Evolutionary conservation across 306 rosid species (phyloP), one percentile per base, ranked within the genome.

Genomic region (Rubus idaeus): DNA sequence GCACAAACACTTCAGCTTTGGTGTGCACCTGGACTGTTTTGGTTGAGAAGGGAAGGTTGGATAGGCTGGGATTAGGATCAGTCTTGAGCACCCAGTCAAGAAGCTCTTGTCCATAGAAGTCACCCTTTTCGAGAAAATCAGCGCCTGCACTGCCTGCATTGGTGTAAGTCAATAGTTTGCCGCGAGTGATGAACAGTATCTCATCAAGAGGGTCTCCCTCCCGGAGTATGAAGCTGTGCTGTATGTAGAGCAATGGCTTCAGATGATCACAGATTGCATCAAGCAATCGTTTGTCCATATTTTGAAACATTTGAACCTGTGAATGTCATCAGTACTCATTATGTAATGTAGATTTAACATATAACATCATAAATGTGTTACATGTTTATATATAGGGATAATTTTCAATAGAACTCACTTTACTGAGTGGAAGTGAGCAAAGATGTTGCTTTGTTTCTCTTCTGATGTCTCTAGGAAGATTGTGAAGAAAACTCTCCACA

Each of bases 51-150:
- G 94, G 91, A 49, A 84, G 88, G 70, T 66, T 66, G 16, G 50
- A 41, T 41, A 66, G n/a, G 7, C 66, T 75, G 5, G 58, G 73
- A 8, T 67, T 81, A 3, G 85, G 90, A 40, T 85, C 82, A 71
- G 91, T 88, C 75, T 87, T 87, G 49, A 89, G 62, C 66, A 85
- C 86, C 91, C 94, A 87, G 5, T 89, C 81, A 20, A 89, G 11
- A 26, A 89, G 83, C 77, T 89, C 91, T 47, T 89, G 91, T 0
- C 91, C 94, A 5, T 87, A 89, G 60, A 87, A 89, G 70, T 91
- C 91, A n/a, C 90, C 91, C 0, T 90, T 83, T 58, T 77, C 83
- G 85, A 85, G 81, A 26, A 87, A 85, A 26, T 26, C 30, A 26
- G 30, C 30, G 30, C 30, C 0, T 85, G 81, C 37, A 68, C 85